These are phyloP conservation scores for Neofusicoccum kwambonambiense DNA, from an alignment of 2,329 filamentous ascomycete genomes.

Conservation along the genomic window DNA sequence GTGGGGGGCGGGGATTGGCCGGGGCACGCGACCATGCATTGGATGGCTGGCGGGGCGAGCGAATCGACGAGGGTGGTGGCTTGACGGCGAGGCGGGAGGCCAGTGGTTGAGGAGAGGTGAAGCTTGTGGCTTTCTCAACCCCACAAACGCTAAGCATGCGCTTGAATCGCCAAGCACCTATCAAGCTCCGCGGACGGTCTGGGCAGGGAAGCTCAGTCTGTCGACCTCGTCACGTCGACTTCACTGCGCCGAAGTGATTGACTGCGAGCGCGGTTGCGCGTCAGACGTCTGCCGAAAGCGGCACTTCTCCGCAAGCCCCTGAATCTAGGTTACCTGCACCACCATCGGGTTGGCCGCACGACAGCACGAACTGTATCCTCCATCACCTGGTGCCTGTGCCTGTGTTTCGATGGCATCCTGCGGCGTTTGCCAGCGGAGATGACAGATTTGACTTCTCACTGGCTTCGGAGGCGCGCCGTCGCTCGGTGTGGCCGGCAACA, in stretches of 20 bases:
- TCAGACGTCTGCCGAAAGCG: neutral
- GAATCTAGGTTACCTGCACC: neutral
- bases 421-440: neutral
- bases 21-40: neutral
- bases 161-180: neutral
- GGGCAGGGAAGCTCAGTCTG: neutral
- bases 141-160: conserved; percentile 4
- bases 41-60: neutral
- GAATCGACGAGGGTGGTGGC: neutral
- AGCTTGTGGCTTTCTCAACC: neutral
- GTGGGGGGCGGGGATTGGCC: neutral
- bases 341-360: neutral
- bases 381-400: neutral
- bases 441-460: neutral
- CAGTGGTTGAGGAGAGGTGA: neutral
- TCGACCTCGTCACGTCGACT: neutral
- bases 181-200: neutral
- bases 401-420: neutral
- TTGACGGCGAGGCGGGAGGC: neutral
- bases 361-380: neutral
- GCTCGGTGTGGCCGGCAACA: neutral
- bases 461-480: neutral
- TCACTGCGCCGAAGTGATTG: neutral
- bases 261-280: neutral
- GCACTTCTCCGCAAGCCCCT: neutral